Conservation (phyloP, 177 flowering plant species). For the Tripterygium wilfordii region DNA sequence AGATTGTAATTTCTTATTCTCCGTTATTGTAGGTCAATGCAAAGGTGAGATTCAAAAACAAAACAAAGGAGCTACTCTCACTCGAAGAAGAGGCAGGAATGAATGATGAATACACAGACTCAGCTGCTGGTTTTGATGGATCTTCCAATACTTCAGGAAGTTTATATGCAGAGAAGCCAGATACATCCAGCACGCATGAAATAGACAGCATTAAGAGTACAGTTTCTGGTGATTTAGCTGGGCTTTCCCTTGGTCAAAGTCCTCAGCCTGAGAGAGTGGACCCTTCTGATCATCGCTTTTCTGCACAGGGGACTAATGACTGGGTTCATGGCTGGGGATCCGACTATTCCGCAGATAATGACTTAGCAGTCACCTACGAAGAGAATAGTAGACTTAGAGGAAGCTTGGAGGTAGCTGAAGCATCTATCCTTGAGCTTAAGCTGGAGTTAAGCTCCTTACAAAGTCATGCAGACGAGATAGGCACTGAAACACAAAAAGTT, state of each 20-base stretch:
- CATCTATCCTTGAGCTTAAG: conserved; percentile 67
- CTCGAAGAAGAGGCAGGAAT: conserved; percentile 50
- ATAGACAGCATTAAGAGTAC: conserved; percentile 69
- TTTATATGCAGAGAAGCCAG: conserved; percentile 75
- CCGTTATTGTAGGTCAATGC: conserved; percentile 44
- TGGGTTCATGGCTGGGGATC: conserved; percentile 73
- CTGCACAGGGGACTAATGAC: conserved; percentile 44
- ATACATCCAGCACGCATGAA: conserved; percentile 59
- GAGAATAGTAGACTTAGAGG: conserved; percentile 65
- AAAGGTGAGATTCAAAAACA: conserved; percentile 56
- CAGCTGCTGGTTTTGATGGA: conserved; percentile 65
- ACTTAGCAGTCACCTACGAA: conserved; percentile 56
- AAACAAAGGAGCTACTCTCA: conserved; percentile 38
- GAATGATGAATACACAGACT: conserved; percentile 62
- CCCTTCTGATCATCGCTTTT: conserved; percentile 32
- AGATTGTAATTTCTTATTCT: conserved; percentile 4
- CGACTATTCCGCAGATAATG: conserved; percentile 62
- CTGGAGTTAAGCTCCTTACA: conserved; percentile 65
- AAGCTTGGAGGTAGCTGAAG: conserved; percentile 68
- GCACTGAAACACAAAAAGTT: conserved; percentile 58
- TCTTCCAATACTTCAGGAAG: conserved; percentile 84
- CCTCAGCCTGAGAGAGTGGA: conserved; percentile 52
- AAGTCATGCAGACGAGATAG: conserved; percentile 58
- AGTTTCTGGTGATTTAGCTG: conserved; percentile 59
- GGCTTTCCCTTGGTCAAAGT: conserved; percentile 40